phyloP scores from a whole-genome alignment of 495 filamentous ascomycete species.

The Glutinoglossum americanum region DNA sequence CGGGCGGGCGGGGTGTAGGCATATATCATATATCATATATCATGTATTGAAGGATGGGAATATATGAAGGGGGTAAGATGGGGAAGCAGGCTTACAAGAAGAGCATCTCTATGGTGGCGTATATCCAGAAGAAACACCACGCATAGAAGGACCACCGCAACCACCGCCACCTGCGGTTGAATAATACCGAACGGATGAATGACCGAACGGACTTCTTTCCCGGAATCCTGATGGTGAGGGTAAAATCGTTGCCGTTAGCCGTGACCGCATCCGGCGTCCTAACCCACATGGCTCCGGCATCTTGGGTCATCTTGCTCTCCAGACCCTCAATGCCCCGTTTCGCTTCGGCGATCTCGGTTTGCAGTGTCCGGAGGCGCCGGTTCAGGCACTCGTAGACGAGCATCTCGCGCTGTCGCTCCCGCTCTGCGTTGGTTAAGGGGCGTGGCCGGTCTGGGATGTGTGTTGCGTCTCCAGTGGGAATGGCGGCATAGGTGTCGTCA shows the following conservation, averaged over 20 bases:
- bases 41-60: too few species aligned
- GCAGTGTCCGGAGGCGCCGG: conserved; percentile 33
- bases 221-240: neutral
- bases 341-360: conserved; percentile 40
- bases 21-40: too few species aligned
- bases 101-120: neutral
- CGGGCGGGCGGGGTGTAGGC: too few species aligned
- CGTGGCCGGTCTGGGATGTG: neutral
- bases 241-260: neutral
- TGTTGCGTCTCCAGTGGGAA: neutral
- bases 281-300: neutral
- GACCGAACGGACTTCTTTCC: neutral
- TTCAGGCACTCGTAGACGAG: conserved; percentile 35
- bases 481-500: neutral
- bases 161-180: neutral
- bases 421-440: conserved; percentile 1
- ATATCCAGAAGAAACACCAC: neutral
- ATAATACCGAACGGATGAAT: neutral
- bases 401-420: conserved; percentile 17
- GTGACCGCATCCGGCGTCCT: neutral
- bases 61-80: neutral
- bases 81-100: neutral
- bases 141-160: neutral
- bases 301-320: conserved; percentile 29
- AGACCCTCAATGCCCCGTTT: conserved; percentile 42